A percentile compares a stretch with the other conserved stretches of the same genome.
These are phyloP conservation scores for Metschnikowia bowlesiae DNA, from an alignment of 805 yeast genomes.

Conservation along the genomic window DNA sequence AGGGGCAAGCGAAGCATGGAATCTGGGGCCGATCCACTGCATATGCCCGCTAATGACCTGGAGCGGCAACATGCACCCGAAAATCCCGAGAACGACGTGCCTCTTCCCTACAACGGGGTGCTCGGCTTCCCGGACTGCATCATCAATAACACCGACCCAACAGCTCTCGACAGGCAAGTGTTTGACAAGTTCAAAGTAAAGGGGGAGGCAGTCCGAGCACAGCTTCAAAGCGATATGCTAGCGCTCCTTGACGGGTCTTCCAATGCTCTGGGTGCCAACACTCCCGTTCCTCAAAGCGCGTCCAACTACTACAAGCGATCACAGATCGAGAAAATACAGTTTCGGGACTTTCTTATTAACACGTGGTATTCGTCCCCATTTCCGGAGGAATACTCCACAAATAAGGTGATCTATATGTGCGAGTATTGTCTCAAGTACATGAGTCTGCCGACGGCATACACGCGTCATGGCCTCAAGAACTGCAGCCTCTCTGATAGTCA, in stretches of 20 bases:
- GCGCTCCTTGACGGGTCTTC: conserved; percentile 1
- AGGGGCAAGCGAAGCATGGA: neutral
- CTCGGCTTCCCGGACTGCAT: conserved; percentile 54
- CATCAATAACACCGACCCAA: conserved; percentile 61
- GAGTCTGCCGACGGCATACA: conserved; percentile 59
- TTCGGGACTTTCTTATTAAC: conserved; percentile 69
- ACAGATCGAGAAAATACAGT: conserved; percentile 59
- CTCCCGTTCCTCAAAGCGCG: conserved; percentile 14
- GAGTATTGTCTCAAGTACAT: conserved; percentile 80
- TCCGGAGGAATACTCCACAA: conserved; percentile 75
- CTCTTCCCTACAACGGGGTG: conserved; percentile 63
- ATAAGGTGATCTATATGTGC: conserved; percentile 66
- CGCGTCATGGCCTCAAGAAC: conserved; percentile 65
- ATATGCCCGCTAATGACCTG: neutral
- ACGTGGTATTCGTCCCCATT: conserved; percentile 95
- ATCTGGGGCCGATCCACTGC: neutral
- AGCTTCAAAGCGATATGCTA: conserved; percentile 13
- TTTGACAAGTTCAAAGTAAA: conserved; percentile 32
- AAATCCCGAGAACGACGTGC: neutral
- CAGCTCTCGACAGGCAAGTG: conserved; percentile 41
- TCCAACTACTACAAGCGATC: conserved; percentile 27
- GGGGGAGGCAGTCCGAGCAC: conserved; percentile 24
- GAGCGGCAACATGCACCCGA: neutral
- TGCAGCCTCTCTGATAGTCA: conserved; percentile 53
- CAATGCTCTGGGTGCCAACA: conserved; percentile 15